A percentile compares a stretch with the other conserved stretches of the same genome.
Evolutionary conservation across 345 rosid genomes (phyloP).

Genomic region (Citrus inodora): DNA sequence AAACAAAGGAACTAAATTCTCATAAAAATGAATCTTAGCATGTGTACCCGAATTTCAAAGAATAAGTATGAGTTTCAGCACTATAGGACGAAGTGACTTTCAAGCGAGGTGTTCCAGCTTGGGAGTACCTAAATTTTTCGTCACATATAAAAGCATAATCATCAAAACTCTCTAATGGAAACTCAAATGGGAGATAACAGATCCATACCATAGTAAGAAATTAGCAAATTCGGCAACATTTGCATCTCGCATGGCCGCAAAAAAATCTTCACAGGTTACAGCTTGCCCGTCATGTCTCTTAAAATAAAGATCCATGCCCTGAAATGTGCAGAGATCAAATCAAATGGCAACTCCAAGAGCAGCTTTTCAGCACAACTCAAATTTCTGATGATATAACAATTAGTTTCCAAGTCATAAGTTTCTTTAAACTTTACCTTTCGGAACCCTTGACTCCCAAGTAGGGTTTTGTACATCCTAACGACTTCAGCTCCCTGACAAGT

Average conservation of each 20-base stretch:
- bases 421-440: constrained; percentile 56
- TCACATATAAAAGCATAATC: constrained; percentile 4
- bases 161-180: constrained; percentile 10
- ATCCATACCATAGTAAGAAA: constrained; percentile 78
- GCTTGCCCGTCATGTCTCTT: constrained; percentile 96
- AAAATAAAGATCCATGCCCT: constrained; percentile 99
- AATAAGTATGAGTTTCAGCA: constrained; percentile 69
- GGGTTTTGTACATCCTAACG: constrained; percentile 99
- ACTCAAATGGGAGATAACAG: background rate
- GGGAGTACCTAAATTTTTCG: constrained; percentile 77
- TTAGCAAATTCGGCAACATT: constrained; percentile 90
- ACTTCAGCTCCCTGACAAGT: constrained; percentile 93
- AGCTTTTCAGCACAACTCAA: background rate
- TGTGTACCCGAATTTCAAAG: constrained; percentile 81
- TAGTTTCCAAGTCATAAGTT: background rate
- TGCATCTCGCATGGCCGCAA: constrained; percentile 96
- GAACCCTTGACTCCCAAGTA: constrained; percentile 86
- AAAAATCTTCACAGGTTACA: constrained; percentile 97
- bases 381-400: background rate
- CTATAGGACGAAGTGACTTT: constrained; percentile 74
- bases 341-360: constrained; percentile 5
- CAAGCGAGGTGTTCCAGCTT: constrained; percentile 95
- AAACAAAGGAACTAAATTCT: background rate
- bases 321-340: constrained; percentile 22
- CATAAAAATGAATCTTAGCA: background rate